Evolutionary conservation across 805 yeast genomes (phyloP), one percentile per base, ranked within the genome.

Genomic region (Citeromyces matritensis): DNA sequence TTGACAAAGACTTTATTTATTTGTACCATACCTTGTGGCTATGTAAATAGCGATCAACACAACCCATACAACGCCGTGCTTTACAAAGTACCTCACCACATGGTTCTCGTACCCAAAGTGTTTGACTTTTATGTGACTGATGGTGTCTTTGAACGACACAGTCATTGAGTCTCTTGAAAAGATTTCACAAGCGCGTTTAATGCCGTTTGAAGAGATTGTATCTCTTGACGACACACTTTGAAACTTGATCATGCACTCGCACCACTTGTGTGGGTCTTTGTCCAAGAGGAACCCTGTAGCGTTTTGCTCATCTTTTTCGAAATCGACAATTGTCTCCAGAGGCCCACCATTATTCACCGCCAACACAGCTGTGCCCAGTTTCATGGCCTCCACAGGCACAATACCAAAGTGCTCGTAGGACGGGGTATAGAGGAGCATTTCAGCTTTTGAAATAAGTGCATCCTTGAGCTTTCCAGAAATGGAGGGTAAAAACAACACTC

Each of bases 301-400:
- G 2, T 35, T 34, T 1, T 29, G 24, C 6, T 36, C 34, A 23
- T 40, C 33, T 9, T 38, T 33, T 26, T 37, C 32, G 26, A 38
- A 42, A 30, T 62, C 61, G 1, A 59, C 61, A 7, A 79, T 57
- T 0, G 95, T 77, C 48, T 91, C 99, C 24, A 75, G 53, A 0
- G 98, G 98, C 0, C 99, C 99, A 17, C 98, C 99, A 26, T 73
- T 73, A 44, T 81, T 73, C 4, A 78, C 76, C 0, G 95, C 95
- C 32, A 91, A 55, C 0, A 86, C 95, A 0, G 94, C 84, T 0
- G 77, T 76, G 19, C 81, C 78, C 35, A 69, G 62, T 30, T 77
- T 64, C 96, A 91, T 86, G 9, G 95, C 86, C 49, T 91, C 98
- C 10, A 91, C 63, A 2, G 99, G 99, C 7, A 91, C 99, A 39